Conservation (phyloP, 352 stramenopile species). For the Pythium myriotylum region DNA sequence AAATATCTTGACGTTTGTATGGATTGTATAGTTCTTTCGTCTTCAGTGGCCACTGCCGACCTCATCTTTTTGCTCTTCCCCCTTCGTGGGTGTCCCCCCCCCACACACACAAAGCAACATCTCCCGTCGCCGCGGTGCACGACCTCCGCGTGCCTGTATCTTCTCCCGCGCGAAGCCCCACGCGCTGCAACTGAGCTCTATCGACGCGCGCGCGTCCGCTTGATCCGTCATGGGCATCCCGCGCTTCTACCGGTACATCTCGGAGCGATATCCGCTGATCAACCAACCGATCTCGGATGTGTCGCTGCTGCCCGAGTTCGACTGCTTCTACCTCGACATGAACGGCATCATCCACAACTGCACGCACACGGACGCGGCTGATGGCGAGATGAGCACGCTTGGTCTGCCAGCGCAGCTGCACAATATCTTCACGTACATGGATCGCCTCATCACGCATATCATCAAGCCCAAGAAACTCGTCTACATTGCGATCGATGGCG, state of each 20-base stretch:
- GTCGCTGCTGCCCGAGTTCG: conserved; percentile 97
- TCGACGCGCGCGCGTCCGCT: not conserved
- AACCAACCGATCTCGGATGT: conserved; percentile 98
- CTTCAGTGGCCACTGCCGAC: not conserved
- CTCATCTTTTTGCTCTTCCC: not conserved
- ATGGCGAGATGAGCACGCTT: conserved; percentile 90
- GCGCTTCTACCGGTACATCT: conserved; percentile 94
- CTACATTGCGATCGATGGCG: conserved; percentile 99
- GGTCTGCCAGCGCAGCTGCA: conserved; percentile 95
- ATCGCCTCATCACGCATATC: conserved; percentile 96
- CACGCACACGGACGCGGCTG: conserved; percentile 95
- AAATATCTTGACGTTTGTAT: conserved; percentile 17
- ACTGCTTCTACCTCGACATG: conserved; percentile 99
- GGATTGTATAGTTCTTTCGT: conserved; percentile 23
- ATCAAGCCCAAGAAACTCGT: conserved; percentile 97
- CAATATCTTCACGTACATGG: conserved; percentile 90
- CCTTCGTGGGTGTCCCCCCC: not conserved
- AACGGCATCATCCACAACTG: conserved; percentile 99
- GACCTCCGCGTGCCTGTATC: not conserved
- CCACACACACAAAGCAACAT: not conserved
- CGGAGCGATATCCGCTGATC: conserved; percentile 98
- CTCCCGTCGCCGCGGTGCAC: no score
- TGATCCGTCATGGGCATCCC: conserved; percentile 85
- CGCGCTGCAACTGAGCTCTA: no score
- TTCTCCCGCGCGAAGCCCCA: not conserved